Conservation (phyloP, 106 monocot genomes). For the Apostasia shenzhenica region DNA sequence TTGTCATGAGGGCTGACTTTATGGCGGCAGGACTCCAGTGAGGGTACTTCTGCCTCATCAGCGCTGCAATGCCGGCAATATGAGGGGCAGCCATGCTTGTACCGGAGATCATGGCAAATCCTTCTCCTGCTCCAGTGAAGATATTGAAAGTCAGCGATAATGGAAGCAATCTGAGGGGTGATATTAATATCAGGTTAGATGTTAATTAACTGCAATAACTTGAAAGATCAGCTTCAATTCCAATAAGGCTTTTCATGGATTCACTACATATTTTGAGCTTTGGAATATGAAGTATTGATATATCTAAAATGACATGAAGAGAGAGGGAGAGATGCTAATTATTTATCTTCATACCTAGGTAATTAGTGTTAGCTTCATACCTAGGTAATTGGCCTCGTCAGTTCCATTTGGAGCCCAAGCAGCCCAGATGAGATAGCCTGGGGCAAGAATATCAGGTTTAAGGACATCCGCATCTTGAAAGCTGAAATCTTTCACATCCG, state of each 20-base stretch:
- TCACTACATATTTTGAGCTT: too few species aligned
- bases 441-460: conserved; percentile 94
- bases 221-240: too few species aligned
- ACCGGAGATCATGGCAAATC: conserved; percentile 95
- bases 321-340: background rate
- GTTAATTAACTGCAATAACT: too few species aligned
- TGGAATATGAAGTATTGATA: too few species aligned
- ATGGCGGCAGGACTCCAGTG: conserved; percentile 89
- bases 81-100: conserved; percentile 98
- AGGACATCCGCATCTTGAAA: conserved; percentile 98
- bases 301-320: background rate
- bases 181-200: too few species aligned
- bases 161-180: too few species aligned
- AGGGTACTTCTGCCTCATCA: conserved; percentile 79
- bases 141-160: too few species aligned
- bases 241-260: too few species aligned
- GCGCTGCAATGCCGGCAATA: conserved; percentile 88
- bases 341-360: background rate
- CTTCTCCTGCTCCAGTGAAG: conserved; percentile 54
- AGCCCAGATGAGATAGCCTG: conserved; percentile 96
- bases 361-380: conserved; percentile 19
- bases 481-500: conserved; percentile 94
- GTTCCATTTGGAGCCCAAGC: conserved; percentile 99
- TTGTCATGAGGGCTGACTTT: conserved; percentile 98
- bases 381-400: conserved; percentile 81